Evolutionary conservation across 2,329 filamentous ascomycete species (phyloP), one percentile per base, ranked within the genome.

Genomic region (Bipolaris oryzae): DNA sequence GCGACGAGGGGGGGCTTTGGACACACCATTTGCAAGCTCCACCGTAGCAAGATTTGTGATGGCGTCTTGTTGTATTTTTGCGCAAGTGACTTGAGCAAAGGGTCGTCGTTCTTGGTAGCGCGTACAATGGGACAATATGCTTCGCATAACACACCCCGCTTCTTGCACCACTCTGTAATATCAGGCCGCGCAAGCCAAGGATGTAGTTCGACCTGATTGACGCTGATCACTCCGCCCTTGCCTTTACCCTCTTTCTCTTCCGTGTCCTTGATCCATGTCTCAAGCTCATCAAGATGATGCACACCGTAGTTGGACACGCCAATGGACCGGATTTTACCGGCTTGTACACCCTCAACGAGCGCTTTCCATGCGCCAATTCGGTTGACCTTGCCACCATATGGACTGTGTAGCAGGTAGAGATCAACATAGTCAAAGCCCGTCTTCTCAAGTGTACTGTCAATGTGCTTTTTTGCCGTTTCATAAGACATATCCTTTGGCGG

Each of bases 201-300:
- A 76, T 97, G 93, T 10, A 97, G 79, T 77, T 97, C 93, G 77
- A 77, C 61, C 77, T 96, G 93, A 38, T 91, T 92, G 35, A 96
- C 89, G 58, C 88, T 89, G 69, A 96, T 84, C 38, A 91, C 80
- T 21, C 91, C 91, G 3, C 84, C 85, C 63, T 86, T 87, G 9
- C 87, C 88, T 55, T 80, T 78, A 1, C 85, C 86, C 43, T 86
- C 82, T 41, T 84, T 82, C 74, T 86, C 85, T 68, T 90, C 88
- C 0, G 88, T 82, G 73, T 88, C 84, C 64, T 80, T 78, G 68
- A 83, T 83, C 69, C 79, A 84, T 51, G 74, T 63, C 66, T 84
- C 82, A 11, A 85, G 69, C 64, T 85, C 83, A 10, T 84, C 77
- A 3, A 85, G 70, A 70, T 85, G 82, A 57, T 82, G 81, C 7